Percentiles rank a stretch among this genome's conserved stretches.
Evolutionary conservation across 257 asterid genomes (phyloP).

Genomic region (Craterostigma plantagineum): DNA sequence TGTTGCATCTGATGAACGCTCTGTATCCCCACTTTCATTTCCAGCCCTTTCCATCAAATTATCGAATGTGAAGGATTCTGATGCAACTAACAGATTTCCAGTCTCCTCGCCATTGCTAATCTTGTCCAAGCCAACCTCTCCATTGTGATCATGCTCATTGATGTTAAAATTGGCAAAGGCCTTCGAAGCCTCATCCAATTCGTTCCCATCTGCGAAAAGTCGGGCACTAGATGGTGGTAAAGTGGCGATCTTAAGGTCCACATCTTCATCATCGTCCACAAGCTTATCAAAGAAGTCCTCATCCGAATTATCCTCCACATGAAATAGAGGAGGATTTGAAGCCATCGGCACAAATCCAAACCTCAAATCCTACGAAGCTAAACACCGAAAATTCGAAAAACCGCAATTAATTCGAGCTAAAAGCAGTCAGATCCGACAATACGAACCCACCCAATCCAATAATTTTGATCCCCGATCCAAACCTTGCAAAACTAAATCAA

Average conservation of each 20-base stretch:
- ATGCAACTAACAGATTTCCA: slow-evolving; percentile 16
- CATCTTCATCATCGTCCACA: slow-evolving; percentile 65
- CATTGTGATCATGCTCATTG: slow-evolving; percentile 21
- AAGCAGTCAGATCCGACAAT: too few relatives aligned
- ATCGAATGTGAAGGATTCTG: slow-evolving; percentile 27
- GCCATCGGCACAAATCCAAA: slow-evolving; percentile 53
- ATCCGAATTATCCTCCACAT: slow-evolving; percentile 93
- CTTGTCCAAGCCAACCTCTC: slow-evolving; percentile 14
- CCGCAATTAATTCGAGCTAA: too few relatives aligned
- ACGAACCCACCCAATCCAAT: too few relatives aligned
- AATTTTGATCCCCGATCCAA: too few relatives aligned
- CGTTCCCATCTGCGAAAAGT: slow-evolving; percentile 24
- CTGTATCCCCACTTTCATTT: slow-evolving; percentile 21
- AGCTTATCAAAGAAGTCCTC: slow-evolving; percentile 88
- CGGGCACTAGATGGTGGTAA: slow-evolving; percentile 15
- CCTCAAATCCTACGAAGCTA: slow-evolving; percentile 3
- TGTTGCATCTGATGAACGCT: slow-evolving; percentile 14
- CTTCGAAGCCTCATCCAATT: slow-evolving; percentile 44
- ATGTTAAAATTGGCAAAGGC: slow-evolving; percentile 58
- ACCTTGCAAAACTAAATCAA: too few relatives aligned
- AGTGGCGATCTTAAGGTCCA: slow-evolving; percentile 26
- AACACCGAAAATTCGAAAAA: too few relatives aligned
- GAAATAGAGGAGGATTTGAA: slow-evolving; percentile 86
- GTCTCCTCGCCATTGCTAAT: slow-evolving; percentile 8
- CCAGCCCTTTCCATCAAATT: slow-evolving; percentile 10